Evolutionary conservation across 2,329 filamentous ascomycete species (phyloP).

Genomic region (Scortechinia acanthostroma): DNA sequence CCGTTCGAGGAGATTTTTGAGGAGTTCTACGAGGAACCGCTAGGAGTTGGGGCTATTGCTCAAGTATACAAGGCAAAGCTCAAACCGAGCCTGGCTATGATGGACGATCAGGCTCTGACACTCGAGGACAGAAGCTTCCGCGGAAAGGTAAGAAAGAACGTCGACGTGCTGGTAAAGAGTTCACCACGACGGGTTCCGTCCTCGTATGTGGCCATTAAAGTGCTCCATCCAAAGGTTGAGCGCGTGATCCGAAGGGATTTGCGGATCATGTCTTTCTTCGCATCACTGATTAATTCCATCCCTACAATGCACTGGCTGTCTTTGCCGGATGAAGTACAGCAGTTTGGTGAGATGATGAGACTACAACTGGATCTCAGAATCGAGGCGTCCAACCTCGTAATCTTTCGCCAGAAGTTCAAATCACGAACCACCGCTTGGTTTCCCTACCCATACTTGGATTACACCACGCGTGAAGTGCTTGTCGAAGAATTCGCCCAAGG

Average conservation of each 20-base stretch:
- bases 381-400: conserved; percentile 80
- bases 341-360: conserved; percentile 98
- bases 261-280: conserved; percentile 90
- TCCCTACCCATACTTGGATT: conserved; percentile 85
- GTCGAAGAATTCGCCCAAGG: conserved; percentile 95
- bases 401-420: conserved; percentile 86
- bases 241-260: conserved; percentile 83
- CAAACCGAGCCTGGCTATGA: conserved; percentile 68
- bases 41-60: conserved; percentile 92
- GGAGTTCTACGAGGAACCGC: conserved; percentile 81
- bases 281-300: conserved; percentile 72
- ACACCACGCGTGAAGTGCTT: conserved; percentile 83
- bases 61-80: conserved; percentile 96
- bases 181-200: conserved; percentile 80
- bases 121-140: conserved; percentile 48
- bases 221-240: conserved; percentile 86
- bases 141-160: conserved; percentile 69
- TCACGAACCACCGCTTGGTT: conserved; percentile 91
- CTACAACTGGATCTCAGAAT: conserved; percentile 93
- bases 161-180: conserved; percentile 81
- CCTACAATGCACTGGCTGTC: conserved; percentile 97
- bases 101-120: conserved; percentile 47
- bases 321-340: conserved; percentile 82
- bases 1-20: conserved; percentile 88
- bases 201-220: conserved; percentile 89